These are phyloP conservation scores for Imleria badia DNA, from an alignment of 768 basidiomycete genomes.

Conservation along the genomic window DNA sequence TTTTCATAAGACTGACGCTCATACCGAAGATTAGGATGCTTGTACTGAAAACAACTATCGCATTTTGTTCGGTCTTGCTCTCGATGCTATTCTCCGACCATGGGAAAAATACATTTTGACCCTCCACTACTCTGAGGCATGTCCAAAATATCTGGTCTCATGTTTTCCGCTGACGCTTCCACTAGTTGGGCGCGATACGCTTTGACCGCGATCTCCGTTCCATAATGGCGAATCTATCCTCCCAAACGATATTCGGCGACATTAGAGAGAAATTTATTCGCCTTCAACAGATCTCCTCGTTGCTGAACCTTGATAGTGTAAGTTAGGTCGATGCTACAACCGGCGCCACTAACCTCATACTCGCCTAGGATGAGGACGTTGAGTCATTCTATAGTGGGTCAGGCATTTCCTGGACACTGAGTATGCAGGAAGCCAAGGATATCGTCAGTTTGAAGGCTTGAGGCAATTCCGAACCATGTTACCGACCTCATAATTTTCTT, in stretches of 20 bases:
- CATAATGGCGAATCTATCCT: constrained; percentile 77
- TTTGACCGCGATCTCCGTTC: constrained; percentile 92
- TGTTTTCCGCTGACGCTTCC: constrained; percentile 1
- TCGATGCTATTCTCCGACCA: constrained; percentile 88
- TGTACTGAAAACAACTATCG: constrained; percentile 90
- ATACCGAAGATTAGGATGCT: constrained; percentile 53
- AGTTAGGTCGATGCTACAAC: not conserved
- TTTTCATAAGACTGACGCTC: not conserved
- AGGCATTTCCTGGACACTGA: constrained; percentile 87
- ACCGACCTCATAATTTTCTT: too few species aligned
- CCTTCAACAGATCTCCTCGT: constrained; percentile 88
- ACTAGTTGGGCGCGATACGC: constrained; percentile 89
- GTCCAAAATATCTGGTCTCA: constrained; percentile 11
- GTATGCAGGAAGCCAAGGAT: constrained; percentile 70
- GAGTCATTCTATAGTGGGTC: constrained; percentile 94
- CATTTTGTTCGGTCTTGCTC: constrained; percentile 76
- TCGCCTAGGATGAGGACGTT: constrained; percentile 81
- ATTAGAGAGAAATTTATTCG: constrained; percentile 89
- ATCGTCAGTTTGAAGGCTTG: constrained; percentile 57
- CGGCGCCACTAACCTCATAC: constrained; percentile 5
- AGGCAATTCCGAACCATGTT: too few species aligned
- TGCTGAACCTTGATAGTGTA: constrained; percentile 85
- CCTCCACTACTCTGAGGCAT: constrained; percentile 85
- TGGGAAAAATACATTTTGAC: constrained; percentile 89
- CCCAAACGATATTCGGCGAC: constrained; percentile 88